Percentiles rank a stretch among this genome's conserved stretches.
These are phyloP conservation scores for Fibroporia radiculosa DNA, from an alignment of 768 basidiomycete species.

Conservation along the genomic window DNA sequence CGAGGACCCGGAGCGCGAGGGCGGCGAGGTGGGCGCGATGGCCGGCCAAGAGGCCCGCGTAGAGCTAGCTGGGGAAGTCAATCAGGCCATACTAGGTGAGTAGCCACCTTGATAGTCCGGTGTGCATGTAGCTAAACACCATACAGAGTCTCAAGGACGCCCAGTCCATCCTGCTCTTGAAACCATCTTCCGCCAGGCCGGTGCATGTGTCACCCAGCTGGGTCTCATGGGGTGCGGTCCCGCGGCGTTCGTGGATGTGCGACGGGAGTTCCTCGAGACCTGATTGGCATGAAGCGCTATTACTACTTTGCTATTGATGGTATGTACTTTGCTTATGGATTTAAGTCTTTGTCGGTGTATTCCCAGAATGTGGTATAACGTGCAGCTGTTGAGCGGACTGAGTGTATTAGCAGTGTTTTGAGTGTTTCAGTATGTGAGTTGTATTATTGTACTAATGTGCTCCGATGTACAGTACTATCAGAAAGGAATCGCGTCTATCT, in stretches of 20 bases:
- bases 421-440: too few relatives aligned
- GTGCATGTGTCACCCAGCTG: slow-evolving; percentile 61
- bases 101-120: not conserved
- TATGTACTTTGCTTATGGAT: too few relatives aligned
- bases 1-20: slow-evolving; percentile 61
- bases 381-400: too few relatives aligned
- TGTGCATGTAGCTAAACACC: slow-evolving; percentile 4
- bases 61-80: slow-evolving; percentile 66
- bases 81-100: slow-evolving; percentile 77
- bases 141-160: slow-evolving; percentile 67
- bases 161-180: slow-evolving; percentile 69
- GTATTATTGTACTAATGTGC: too few relatives aligned
- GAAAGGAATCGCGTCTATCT: too few relatives aligned
- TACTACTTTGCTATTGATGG: too few relatives aligned
- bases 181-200: slow-evolving; percentile 67
- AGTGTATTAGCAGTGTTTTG: too few relatives aligned
- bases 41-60: slow-evolving; percentile 62
- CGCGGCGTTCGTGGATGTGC: slow-evolving; percentile 78
- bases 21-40: slow-evolving; percentile 57
- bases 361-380: too few relatives aligned
- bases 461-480: too few relatives aligned
- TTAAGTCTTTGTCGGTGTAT: too few relatives aligned
- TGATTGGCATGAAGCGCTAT: too few relatives aligned
- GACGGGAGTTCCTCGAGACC: slow-evolving; percentile 59
- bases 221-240: slow-evolving; percentile 64